These are phyloP conservation scores for Bolboschoenoplectus hybrid DNA, from an alignment of 202 grass and related monocot species.

Conservation along the genomic window DNA sequence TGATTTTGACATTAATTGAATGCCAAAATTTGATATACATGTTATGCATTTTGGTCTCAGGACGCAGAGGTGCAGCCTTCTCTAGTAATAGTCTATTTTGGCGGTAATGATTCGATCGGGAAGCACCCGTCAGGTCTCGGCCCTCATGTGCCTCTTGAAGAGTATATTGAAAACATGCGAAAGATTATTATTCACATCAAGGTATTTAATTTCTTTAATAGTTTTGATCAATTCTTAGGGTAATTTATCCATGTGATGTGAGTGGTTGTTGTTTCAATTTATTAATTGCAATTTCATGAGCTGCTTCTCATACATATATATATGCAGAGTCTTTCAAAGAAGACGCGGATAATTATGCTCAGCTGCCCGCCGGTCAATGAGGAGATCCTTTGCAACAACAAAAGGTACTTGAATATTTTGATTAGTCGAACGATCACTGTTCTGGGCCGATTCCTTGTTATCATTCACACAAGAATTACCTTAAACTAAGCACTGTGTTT, in stretches of 20 bases:
- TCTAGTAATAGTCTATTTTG: conserved; percentile 29
- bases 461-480: background rate
- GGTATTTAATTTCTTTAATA: conserved; percentile 36
- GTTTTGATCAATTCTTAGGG: background rate
- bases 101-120: background rate
- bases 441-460: too few relatives aligned
- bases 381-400: conserved; percentile 50
- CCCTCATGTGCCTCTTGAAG: conserved; percentile 75
- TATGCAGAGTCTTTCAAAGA: conserved; percentile 65
- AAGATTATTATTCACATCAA: conserved; percentile 74
- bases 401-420: conserved; percentile 35
- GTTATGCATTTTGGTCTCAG: background rate
- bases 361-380: conserved; percentile 81
- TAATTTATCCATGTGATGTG: background rate
- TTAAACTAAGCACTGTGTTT: background rate
- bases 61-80: conserved; percentile 18
- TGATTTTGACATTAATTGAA: background rate
- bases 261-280: background rate
- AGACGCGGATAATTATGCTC: conserved; percentile 72
- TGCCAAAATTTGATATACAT: background rate
- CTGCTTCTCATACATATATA: background rate
- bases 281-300: background rate
- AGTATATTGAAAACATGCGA: conserved; percentile 76
- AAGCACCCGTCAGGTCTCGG: conserved; percentile 54
- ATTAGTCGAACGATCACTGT: background rate